These are phyloP conservation scores for Mortierella sp. DNA, from an alignment of 371 early-diverging fungal genomes.

Conservation along the genomic window DNA sequence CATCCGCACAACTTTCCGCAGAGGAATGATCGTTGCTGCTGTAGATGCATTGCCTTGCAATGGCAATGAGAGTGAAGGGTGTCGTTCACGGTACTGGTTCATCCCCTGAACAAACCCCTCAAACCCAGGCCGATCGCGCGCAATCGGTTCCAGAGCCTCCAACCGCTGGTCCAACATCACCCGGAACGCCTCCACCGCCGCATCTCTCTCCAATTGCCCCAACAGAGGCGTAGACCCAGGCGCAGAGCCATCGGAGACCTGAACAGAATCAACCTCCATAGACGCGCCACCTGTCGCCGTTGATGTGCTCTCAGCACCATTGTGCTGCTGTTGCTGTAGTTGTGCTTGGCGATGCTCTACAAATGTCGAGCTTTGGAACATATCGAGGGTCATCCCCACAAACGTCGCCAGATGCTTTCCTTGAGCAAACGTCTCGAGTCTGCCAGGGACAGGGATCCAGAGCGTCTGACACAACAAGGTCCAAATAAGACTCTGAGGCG, in stretches of 20 bases:
- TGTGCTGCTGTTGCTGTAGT: background rate
- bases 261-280: conserved; percentile 24
- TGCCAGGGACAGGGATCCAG: conserved; percentile 54
- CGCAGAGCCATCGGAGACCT: background rate
- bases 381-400: conserved; percentile 48
- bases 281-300: background rate
- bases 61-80: conserved; percentile 31
- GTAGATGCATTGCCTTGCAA: background rate
- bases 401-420: conserved; percentile 44
- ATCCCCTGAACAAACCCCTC: conserved; percentile 53
- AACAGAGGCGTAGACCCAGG: background rate
- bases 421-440: conserved; percentile 45
- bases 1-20: conserved; percentile 6
- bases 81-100: conserved; percentile 31
- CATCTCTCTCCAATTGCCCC: conserved; percentile 35
- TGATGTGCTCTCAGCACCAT: background rate
- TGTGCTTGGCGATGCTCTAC: conserved; percentile 29
- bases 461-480: conserved; percentile 45
- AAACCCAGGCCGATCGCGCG: conserved; percentile 51
- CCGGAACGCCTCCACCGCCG: conserved; percentile 42
- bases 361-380: conserved; percentile 39
- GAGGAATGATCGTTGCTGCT: background rate
- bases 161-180: conserved; percentile 43
- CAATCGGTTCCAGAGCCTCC: conserved; percentile 30
- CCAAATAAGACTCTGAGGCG: conserved; percentile 54